Percentiles rank a stretch among this genome's conserved stretches.
phyloP scores from a whole-genome alignment of 192 early-diverging fungal genomes.

The Cladochytrium replicatum region DNA sequence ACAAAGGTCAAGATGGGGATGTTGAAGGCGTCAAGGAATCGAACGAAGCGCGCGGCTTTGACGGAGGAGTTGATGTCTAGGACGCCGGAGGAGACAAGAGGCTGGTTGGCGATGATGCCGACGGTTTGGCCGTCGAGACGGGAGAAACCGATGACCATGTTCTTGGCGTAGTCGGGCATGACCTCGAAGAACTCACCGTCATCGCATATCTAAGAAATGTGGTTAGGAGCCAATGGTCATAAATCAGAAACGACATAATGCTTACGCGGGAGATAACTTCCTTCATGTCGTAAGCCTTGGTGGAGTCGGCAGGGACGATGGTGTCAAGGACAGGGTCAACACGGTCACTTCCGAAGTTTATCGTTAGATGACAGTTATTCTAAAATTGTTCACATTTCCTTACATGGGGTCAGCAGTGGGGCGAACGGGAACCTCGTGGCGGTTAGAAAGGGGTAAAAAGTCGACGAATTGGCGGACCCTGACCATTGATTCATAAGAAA shows the following conservation, averaged over 20 bases:
- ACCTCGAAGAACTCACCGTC: constrained; percentile 84
- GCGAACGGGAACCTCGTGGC: constrained; percentile 50
- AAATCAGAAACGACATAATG: not conserved
- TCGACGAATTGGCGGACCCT: constrained; percentile 74
- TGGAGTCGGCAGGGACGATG: constrained; percentile 86
- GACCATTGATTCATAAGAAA: too few species aligned
- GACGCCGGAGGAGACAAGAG: constrained; percentile 87
- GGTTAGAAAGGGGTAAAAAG: constrained; percentile 80
- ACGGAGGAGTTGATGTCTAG: constrained; percentile 91
- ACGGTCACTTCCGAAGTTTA: constrained; percentile 27
- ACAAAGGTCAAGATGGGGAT: constrained; percentile 90
- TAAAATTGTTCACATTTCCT: not conserved
- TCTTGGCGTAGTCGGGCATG: constrained; percentile 83
- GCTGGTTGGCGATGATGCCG: constrained; percentile 89
- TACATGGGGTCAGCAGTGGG: constrained; percentile 51
- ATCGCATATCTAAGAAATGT: constrained; percentile 55
- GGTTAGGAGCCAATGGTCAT: too few species aligned
- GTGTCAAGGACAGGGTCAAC: constrained; percentile 71
- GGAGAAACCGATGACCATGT: constrained; percentile 85
- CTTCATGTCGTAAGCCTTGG: constrained; percentile 91
- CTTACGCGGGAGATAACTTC: constrained; percentile 65
- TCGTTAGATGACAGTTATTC: not conserved
- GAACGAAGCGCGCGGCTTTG: constrained; percentile 91
- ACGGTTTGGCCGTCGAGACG: constrained; percentile 78
- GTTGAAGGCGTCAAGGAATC: constrained; percentile 94